Evolutionary conservation across 805 yeast species (phyloP), one percentile per base, ranked within the genome.

Genomic region (Starmerella kuoi): DNA sequence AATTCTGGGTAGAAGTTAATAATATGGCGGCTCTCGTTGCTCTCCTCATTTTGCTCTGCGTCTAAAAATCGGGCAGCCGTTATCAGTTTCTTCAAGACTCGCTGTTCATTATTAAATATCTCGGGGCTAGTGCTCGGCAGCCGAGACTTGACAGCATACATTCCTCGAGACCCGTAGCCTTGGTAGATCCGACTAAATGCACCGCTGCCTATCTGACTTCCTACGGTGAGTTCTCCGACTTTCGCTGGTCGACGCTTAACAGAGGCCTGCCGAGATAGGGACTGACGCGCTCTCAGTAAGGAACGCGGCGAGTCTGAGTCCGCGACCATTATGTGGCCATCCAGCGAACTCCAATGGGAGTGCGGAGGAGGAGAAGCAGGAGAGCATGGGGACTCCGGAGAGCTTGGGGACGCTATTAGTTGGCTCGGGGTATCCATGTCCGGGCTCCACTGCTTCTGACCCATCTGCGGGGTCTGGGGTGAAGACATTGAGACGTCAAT

Each of bases 151-250:
- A 84, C 72, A n/a, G 95, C 94, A 18, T 81, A 77, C 28, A 63
- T 57, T 31, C 68, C 58, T 23, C 61, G 58, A 5, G 66, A 55
- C n/a, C 51, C 50, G 5, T 61, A 51, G 0, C 88, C 94, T 56
- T 72, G 76, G 64, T 75, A 81, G 3, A 86, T 96, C n/a, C 72
- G 70, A 5, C 94, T 83, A 57, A 88, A 87, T 0, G 96, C 95
- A 9, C 97, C 97, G 55, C 61, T 66, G 37, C 70, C 70, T 57
- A 66, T 60, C 47, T 62, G 62, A 61, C 18, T 60, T 42, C 23
- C 67, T 63, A 35, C 55, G 53, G 45, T 60, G 55, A 19, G 40
- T 24, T 19, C 65, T 61, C 54, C 63, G 25, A 38, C 54, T 49
- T 19, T 52, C 39, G 15, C 24, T 38, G 49, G 46, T 31, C 48